Base-by-base conservation (phyloP, 202 grass and related monocot species). In the Panicum hallii region DNA sequence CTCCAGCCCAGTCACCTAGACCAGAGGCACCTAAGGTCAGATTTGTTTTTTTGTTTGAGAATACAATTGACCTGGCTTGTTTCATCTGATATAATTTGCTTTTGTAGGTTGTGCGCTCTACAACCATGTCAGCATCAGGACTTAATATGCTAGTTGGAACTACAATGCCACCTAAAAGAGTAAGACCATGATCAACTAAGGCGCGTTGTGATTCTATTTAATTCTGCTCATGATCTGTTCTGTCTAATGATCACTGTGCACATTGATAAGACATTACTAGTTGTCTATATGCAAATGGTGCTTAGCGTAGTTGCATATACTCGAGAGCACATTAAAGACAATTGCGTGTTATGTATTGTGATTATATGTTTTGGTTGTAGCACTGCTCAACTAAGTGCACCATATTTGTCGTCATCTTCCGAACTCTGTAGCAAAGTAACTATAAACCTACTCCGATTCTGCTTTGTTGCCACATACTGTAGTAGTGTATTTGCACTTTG, bases 121-220 rank as follows among this genome's bases (percentile, higher is more conserved):
- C 85, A 23, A 58, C 83, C 13, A 93, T 93, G 60, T 93, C 85
- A 36, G 88, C 88, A 52, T 93, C 85, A 75, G 91, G 91, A 67
- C 78, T 93, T 42, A 91, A 79, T 64, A 86, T 89, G 79, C 76
- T 84, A 56, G 84, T 61, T 70, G 84, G 82, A 70, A 77, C 84
- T 74, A 74, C 74, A 70, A 64, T 86, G 73, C 72, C 74, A 76
- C 57, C 67, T 74, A 86, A 79, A 87, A 86, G 79, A 78, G 79
- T 86, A 70, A 88, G 83, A 76, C 28, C 48, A 79, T 62, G 15
- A 62, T 80, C 50, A 70, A 48, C 26, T 54, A 17, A 17, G 11
- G 63, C 19, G 0, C 73, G 72, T 45, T 36, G 1, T 8, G 10
- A 60, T 32, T 80, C 26, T 46, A 10, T 19, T 62, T 66, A 67